phyloP scores from a whole-genome alignment of 2,329 filamentous ascomycete genomes.

The Parastagonospora avenae region DNA sequence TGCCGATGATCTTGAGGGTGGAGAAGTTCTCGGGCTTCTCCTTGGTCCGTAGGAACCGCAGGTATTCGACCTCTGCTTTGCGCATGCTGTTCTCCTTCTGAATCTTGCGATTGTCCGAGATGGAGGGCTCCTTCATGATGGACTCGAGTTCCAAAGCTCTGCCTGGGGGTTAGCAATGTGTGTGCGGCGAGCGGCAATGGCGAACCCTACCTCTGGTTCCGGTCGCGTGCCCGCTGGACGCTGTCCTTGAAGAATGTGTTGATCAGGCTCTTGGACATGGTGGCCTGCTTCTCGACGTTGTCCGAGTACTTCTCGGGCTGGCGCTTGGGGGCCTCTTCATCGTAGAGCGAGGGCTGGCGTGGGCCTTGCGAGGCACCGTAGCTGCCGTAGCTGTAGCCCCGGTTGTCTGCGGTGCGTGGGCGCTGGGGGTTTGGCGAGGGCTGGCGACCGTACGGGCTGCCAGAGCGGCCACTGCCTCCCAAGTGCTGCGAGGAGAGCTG shows the following conservation, averaged over 20 bases:
- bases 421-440: slow-evolving; percentile 74
- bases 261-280: slow-evolving; percentile 68
- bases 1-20: slow-evolving; percentile 97
- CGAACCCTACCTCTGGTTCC: slow-evolving; percentile 81
- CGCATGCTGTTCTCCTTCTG: slow-evolving; percentile 84
- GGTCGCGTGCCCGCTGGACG: slow-evolving; percentile 91
- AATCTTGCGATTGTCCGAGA: slow-evolving; percentile 77
- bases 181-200: neutral
- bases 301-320: slow-evolving; percentile 88
- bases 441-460: slow-evolving; percentile 70
- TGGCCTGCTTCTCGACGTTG: slow-evolving; percentile 76
- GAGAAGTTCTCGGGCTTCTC: slow-evolving; percentile 94
- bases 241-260: slow-evolving; percentile 96
- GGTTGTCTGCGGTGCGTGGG: slow-evolving; percentile 80
- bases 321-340: slow-evolving; percentile 74
- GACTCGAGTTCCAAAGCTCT: slow-evolving; percentile 93
- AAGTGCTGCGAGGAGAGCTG: slow-evolving; percentile 98
- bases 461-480: slow-evolving; percentile 69
- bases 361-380: slow-evolving; percentile 75
- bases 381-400: slow-evolving; percentile 62
- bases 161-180: slow-evolving; percentile 27
- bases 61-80: slow-evolving; percentile 87
- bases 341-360: slow-evolving; percentile 57
- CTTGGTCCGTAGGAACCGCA: slow-evolving; percentile 91
- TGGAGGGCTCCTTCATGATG: slow-evolving; percentile 76